These are phyloP conservation scores for Lipomyces yarrowii DNA, from an alignment of 1,139 yeast species.

Conservation along the genomic window DNA sequence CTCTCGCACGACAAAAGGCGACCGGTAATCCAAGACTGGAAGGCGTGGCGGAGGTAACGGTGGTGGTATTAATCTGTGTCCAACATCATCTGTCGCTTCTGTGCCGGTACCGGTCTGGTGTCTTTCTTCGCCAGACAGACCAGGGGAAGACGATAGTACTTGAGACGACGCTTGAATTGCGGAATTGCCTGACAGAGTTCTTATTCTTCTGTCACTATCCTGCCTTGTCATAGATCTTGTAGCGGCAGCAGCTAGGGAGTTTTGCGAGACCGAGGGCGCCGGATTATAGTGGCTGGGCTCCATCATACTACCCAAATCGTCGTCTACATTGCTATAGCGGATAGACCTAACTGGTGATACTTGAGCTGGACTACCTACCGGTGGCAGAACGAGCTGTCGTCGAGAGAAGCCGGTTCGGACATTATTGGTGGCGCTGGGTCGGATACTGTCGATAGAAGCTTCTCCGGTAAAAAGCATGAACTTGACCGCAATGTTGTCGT, in stretches of 20 bases:
- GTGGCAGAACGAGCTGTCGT: slow-evolving; percentile 5
- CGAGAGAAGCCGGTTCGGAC: neutral
- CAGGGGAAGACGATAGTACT: neutral
- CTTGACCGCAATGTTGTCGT: slow-evolving; percentile 2
- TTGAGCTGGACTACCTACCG: slow-evolving; percentile 5
- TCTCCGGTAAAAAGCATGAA: slow-evolving; percentile 27
- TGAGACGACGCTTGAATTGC: neutral
- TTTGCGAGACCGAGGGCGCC: neutral
- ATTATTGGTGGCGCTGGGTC: neutral
- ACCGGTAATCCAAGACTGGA: slow-evolving; percentile 38
- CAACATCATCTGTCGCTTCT: neutral
- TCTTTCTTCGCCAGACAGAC: neutral
- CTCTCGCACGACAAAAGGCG: slow-evolving; percentile 12
- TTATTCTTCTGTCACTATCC: neutral
- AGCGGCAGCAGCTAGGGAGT: neutral
- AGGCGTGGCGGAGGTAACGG: slow-evolving; percentile 23
- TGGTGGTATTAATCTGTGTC: neutral
- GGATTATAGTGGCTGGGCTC: neutral
- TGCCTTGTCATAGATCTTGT: neutral
- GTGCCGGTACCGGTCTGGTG: slow-evolving; percentile 1
- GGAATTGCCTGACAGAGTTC: neutral
- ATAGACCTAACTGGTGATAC: neutral
- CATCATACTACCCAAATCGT: neutral
- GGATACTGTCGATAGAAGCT: neutral
- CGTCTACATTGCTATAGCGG: neutral